Evolutionary conservation across 2,329 filamentous ascomycete genomes (phyloP), one percentile per base, ranked within the genome.

Genomic region (Aureobasidium subglaciale): DNA sequence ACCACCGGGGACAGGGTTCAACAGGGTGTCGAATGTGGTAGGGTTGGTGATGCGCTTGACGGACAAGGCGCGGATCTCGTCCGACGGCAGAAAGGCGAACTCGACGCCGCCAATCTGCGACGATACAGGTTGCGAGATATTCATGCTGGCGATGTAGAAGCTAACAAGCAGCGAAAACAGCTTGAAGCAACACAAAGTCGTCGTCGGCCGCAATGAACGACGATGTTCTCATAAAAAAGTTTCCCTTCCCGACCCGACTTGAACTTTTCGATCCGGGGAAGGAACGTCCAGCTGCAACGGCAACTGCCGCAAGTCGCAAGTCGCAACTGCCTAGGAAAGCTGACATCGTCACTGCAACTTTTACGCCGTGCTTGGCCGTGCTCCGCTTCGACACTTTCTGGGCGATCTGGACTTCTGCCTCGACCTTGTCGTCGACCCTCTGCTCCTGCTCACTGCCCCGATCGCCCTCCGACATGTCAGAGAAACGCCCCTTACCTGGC

Each of bases 1-100:
- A 69, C 93, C 93, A 58, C 90, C 90, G 13, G 90, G 88, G 9
- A 95, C 82, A 7, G 92, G 91, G 65, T 96, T 91, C 62, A 95
- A 80, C 56, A 96, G 82, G 57, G 84, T 90, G 73, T 97, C 93
- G 70, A 97, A 93, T n/a, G 93, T 96, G 62, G 82, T 88, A 50
- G 90, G 86, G 75, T 95, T 95, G 67, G 95, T 87, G 64, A 99
- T 95, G 72, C 85, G 84, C 77, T 93, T 93, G 63, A 96, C 93
- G 8, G 93, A 99, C 64, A 97, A 84, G 59, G 85, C 81, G 69
- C 85, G 85, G 68, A 99, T 90, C 71, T 99, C 92, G 59, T 86
- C 78, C 50, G 85, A 79, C 18, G 87, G 84, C 63, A 97, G 83
- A 67, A 95, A 89, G 42, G 84, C 85, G 71, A 99, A 99, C 69